Evolutionary conservation across 306 rosid species (phyloP).

Genomic region (Gillenia trifoliata): DNA sequence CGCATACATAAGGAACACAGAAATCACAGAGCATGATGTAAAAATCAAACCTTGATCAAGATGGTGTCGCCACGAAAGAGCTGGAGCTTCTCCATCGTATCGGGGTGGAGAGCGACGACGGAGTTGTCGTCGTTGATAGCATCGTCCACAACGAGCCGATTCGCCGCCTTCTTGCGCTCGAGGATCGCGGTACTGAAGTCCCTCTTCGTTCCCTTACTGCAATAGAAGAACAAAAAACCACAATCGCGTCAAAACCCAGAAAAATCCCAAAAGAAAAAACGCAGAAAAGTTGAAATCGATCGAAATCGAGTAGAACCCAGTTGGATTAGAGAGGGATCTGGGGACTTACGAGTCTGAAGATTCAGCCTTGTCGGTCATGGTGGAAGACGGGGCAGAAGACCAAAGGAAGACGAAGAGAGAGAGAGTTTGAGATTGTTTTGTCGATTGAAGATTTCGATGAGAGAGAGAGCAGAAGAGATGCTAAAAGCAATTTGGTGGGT

Average conservation of each 20-base stretch:
- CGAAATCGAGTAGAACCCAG: neutral
- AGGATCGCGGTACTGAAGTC: constrained; percentile 89
- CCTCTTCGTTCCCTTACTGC: constrained; percentile 77
- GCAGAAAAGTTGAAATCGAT: neutral
- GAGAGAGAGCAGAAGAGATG: neutral
- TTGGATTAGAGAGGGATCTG: constrained; percentile 4
- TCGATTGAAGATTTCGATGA: neutral
- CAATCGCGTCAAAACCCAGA: neutral
- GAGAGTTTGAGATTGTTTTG: constrained; percentile 11
- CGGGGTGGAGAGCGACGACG: too few species aligned
- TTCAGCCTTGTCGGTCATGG: constrained; percentile 69
- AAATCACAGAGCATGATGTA: too few species aligned
- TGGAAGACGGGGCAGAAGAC: constrained; percentile 10
- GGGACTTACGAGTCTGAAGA: constrained; percentile 75
- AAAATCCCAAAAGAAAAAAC: neutral
- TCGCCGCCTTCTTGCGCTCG: constrained; percentile 90
- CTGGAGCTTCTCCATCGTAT: constrained; percentile 88
- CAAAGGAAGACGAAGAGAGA: constrained; percentile 6
- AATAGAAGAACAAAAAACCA: neutral
- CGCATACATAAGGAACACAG: neutral
- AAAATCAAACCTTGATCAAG: constrained; percentile 61
- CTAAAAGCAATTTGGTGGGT: neutral
- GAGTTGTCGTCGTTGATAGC: constrained; percentile 91
- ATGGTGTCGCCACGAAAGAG: constrained; percentile 92
- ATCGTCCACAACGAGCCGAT: constrained; percentile 86